Base-by-base conservation (phyloP, 495 filamentous ascomycete species). In the Chlorociboria aeruginascens region DNA sequence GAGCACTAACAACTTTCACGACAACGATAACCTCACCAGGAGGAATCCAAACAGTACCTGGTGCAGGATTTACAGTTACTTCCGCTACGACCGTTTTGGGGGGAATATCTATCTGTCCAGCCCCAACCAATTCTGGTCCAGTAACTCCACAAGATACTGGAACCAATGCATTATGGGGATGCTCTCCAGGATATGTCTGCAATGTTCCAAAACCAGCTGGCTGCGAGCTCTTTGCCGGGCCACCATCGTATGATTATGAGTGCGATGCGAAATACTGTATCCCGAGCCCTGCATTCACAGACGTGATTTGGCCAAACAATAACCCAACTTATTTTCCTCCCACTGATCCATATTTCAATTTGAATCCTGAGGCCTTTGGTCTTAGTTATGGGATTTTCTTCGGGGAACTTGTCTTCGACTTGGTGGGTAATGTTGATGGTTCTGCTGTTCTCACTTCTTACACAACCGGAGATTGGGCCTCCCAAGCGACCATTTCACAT, bases 141-240 rank as follows among this genome's bases (percentile, higher is more conserved):
- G 52, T 51, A 10, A 47, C 34, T 20, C 52, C 52, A 20, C 52
- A 55, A 51, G 52, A 43, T 34, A 53, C 57, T 2, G 51, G 54
- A 14, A 8, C 29, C 9, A 40, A 37, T 64, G 36, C 70, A 61
- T 20, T 64, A 62, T 81, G 70, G 69, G 82, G 82, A 31, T 86
- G 83, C 51, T 44, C 61, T 8, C 77, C 83, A 8, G 82, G 82
- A 1, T 77, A 51, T 11, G 62, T 86, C 16, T 87, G 83, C 61
- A 62, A 61, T 35, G 60, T 62, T 49, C 65, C 73, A 1, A 71
- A 68, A 52, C 64, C 68, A 0, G 58, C 35, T 6, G 58, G 60
- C 28, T 83, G 80, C 57, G 72, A 72, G 49, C 3, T 82, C 13
- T 79, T 70, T 57, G 65, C 64, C 8, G 69, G 70, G 32, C 63